Conservation (phyloP, 75 land plant genomes). For the Cunninghamia lanceolata region DNA sequence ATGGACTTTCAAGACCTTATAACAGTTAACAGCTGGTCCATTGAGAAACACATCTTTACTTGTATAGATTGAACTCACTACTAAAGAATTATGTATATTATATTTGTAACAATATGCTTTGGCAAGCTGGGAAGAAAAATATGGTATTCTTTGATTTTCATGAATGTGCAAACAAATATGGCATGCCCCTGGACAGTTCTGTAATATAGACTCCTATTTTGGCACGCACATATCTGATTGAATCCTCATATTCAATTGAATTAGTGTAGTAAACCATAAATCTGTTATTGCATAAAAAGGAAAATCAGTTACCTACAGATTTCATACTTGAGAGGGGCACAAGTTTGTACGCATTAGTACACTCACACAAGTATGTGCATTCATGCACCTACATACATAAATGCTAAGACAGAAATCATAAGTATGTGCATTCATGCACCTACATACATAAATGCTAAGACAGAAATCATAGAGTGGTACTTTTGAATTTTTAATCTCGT, state of each 20-base stretch:
- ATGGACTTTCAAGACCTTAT: not conserved
- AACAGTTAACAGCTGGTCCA: not conserved
- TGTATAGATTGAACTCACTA: not conserved
- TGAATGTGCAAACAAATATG: not conserved
- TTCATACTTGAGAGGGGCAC: not conserved
- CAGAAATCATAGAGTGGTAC: not conserved
- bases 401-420: not conserved
- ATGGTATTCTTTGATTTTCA: not conserved
- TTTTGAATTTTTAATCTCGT: not conserved
- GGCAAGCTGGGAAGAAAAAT: not conserved
- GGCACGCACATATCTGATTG: not conserved
- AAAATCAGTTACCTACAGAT: not conserved
- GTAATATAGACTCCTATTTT: not conserved
- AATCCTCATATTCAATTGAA: not conserved
- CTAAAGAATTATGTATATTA: not conserved
- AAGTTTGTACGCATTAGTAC: not conserved
- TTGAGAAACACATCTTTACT: not conserved
- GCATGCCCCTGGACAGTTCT: not conserved
- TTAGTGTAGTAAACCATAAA: not conserved
- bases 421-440: not conserved
- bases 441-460: not conserved
- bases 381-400: not conserved
- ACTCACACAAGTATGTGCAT: not conserved
- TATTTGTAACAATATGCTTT: not conserved
- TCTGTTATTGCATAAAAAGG: not conserved